Evolutionary conservation across 148 eudicot genomes (phyloP), one percentile per base, ranked within the genome.

Genomic region (Beta vulgaris): DNA sequence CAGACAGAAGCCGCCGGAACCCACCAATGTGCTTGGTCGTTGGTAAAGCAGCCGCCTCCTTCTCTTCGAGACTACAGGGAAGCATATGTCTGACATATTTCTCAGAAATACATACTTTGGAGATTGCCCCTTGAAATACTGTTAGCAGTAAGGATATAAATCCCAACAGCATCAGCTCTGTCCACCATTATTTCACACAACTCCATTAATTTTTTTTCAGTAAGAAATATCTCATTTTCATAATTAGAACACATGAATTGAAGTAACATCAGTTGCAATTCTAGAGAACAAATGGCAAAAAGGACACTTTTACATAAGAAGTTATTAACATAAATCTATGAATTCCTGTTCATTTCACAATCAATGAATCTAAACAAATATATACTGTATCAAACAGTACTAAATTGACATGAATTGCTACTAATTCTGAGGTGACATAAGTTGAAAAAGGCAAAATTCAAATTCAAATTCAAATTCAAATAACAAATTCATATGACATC

Each of bases 121-220:
- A 78, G 40, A 92, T 91, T 51, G 83, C 61, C 53, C 79, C 79
- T 89, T 94, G 97, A 28, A 88, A 85, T 65, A 94, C 98, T 23
- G 98, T 88, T 76, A 94, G 72, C 66, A 94, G 80, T 14, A 94
- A 85, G 32, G 98, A 94, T 72, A 94, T 90, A 78, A 94, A 94
- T 74, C 98, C 98, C 77, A 94, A 79, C 58, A 94, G 85, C 98
- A 94, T 94, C 98, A 92, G 83, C 82, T 94, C 98, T 94, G 91
- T 77, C 71, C 57, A 71, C 61, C 70, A 63, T 48, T 77, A 63
- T 69, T 74, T 31, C 46, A 74, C 11, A 36, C 12, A 46, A 72
- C 0, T 25, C 29, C 60, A 79, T 70, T 61, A 68, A 31, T 25
- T 68, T 16, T 34, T 12, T 10, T 36, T n/a, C n/a, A n/a, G n/a